A percentile compares a stretch with the other conserved stretches of the same genome.
Conservation (phyloP, 192 early-diverging fungal species). For the Jimgerdemannia lactiflua region DNA sequence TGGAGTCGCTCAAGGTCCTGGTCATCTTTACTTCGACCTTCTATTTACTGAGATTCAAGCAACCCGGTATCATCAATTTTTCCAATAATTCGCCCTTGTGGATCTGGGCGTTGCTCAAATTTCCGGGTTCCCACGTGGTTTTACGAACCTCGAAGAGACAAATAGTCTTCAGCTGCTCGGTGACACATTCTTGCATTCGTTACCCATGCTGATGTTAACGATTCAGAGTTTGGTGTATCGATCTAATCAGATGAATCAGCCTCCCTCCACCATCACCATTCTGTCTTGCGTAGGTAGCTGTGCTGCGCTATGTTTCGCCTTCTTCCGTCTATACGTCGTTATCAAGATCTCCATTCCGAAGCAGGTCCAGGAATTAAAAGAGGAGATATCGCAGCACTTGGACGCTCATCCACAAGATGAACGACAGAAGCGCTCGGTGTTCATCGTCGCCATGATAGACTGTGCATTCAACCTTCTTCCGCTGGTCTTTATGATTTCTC, state of each 20-base stretch:
- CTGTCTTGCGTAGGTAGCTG: conserved; percentile 1
- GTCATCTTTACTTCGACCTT: background rate
- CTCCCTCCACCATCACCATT: conserved; percentile 2
- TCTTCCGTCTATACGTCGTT: conserved; percentile 10
- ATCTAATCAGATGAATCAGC: background rate
- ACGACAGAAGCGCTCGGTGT: background rate
- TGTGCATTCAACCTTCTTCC: conserved; percentile 4
- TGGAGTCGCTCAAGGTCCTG: background rate
- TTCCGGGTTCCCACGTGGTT: background rate
- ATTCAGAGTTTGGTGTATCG: background rate
- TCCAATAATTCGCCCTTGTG: background rate
- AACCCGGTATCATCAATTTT: background rate
- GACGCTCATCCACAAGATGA: conserved; percentile 1
- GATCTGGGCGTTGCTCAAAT: background rate
- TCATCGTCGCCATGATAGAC: conserved; percentile 2
- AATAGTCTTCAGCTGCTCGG: background rate
- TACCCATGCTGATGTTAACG: background rate
- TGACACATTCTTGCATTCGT: background rate
- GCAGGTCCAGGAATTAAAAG: background rate
- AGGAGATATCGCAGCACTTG: background rate
- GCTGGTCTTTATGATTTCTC: conserved; percentile 1
- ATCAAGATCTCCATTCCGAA: background rate
- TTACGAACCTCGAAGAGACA: background rate
- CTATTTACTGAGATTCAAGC: background rate
- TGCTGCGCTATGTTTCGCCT: background rate